Evolutionary conservation across 169 alveolate species (phyloP).

Genomic region (Sarcocystis neurona): DNA sequence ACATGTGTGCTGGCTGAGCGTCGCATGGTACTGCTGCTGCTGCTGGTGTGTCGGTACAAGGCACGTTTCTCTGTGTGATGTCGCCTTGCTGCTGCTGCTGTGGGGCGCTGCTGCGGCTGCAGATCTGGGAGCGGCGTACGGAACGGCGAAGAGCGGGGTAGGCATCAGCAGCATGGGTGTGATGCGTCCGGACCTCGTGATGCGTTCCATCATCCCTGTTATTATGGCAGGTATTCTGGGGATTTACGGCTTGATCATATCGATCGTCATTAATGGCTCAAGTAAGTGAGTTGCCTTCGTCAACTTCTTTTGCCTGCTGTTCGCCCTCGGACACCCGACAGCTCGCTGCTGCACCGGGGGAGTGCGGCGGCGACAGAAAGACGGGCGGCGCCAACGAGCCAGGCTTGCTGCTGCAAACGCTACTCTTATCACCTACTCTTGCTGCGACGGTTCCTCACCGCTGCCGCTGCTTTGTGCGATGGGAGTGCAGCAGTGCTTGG

Average conservation of each 20-base stretch:
- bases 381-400: too few relatives aligned
- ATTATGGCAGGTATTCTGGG: constrained; percentile 98
- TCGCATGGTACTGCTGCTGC: too few relatives aligned
- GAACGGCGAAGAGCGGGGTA: constrained; percentile 97
- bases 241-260: constrained; percentile 73
- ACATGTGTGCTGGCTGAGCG: too few relatives aligned
- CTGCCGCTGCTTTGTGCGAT: too few relatives aligned
- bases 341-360: too few relatives aligned
- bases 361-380: too few relatives aligned
- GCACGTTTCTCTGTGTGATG: not conserved
- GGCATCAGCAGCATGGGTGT: constrained; percentile 99
- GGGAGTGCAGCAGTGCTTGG: too few relatives aligned
- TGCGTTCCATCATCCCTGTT: constrained; percentile 98
- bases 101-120: not conserved
- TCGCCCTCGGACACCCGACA: too few relatives aligned
- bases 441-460: too few relatives aligned
- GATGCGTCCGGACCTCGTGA: constrained; percentile 98
- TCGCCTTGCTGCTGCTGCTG: not conserved
- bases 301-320: not conserved
- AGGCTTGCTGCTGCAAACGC: too few relatives aligned
- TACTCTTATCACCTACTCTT: too few relatives aligned
- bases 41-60: too few relatives aligned
- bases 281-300: constrained; percentile 14
- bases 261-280: constrained; percentile 70
- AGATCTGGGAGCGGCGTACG: constrained; percentile 99